Percentiles rank a stretch among this genome's conserved stretches.
Conservation (phyloP, 164 flowering plant genomes). For the Tinospora cordifolia region DNA sequence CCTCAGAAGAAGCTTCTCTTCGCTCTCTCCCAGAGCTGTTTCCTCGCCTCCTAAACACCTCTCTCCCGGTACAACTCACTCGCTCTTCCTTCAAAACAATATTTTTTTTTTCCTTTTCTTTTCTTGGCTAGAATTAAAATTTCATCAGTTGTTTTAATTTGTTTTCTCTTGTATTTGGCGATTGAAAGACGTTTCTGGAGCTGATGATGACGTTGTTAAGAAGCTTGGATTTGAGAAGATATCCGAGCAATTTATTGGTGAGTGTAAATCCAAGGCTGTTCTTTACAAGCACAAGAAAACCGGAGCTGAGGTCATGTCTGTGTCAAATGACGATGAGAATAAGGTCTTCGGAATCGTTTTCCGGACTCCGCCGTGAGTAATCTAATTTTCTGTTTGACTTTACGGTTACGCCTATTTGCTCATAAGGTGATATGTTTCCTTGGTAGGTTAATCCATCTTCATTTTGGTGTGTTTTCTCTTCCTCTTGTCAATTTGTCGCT, state of each 20-base stretch:
- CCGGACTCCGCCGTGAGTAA: constrained; percentile 91
- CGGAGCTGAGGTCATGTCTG: constrained; percentile 88
- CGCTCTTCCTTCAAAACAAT: neutral
- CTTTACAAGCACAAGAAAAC: constrained; percentile 82
- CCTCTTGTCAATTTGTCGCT: too few species aligned
- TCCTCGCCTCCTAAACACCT: constrained; percentile 39
- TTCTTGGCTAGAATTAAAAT: neutral
- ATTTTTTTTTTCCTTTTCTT: neutral
- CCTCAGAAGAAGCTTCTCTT: constrained; percentile 34
- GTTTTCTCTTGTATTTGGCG: constrained; percentile 4
- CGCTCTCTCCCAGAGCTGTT: constrained; percentile 52
- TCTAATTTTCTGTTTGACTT: constrained; percentile 3
- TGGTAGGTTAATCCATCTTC: neutral
- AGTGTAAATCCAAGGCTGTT: constrained; percentile 81
- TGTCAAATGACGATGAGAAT: constrained; percentile 87
- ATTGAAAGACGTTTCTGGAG: constrained; percentile 40
- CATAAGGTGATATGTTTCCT: neutral
- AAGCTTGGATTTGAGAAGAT: constrained; percentile 80
- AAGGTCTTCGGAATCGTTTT: constrained; percentile 93
- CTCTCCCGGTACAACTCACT: constrained; percentile 38
- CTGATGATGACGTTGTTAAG: constrained; percentile 52
- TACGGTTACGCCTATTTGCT: neutral
- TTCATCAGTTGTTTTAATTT: constrained; percentile 3
- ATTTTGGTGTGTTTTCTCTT: too few species aligned
- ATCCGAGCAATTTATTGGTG: constrained; percentile 71